Base-by-base conservation (phyloP, 345 rosid species). In the Clarkia xantiana region DNA sequence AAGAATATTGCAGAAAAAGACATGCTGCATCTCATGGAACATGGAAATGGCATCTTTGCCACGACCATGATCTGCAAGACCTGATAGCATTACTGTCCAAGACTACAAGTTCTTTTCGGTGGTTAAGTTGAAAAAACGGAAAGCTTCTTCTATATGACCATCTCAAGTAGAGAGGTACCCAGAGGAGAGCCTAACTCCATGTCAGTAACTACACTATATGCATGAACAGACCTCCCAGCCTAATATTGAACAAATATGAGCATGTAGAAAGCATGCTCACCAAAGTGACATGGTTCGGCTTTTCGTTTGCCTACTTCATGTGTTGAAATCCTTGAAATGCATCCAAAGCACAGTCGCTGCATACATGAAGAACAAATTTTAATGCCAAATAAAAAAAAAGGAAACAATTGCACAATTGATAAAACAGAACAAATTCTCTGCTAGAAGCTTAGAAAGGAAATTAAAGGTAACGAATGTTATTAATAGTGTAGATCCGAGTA, bases 91-190 rank as follows among this genome's bases (percentile, higher is more conserved):
- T 55, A 71, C 66, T 11, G 71, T 76, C 65, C 67, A 66, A 39
- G 70, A 59, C 59, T 69, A 77, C 63, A 77, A 53, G 43, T 67
- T 67, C 66, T 54, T 72, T 48, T 60, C 64, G 6, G 40, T 44
- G 67, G 71, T 59, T 9, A 45, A 64, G 53, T 47, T 55, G 54
- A 74, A 71, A 18, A 66, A 44, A 45, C 25, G 59, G 12, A 57
- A 53, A 53, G 84, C 73, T 23, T 67, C 60, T 44, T 38, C 62
- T 44, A 69, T 59, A 40, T 60, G 36, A 42, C 84, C 74, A 74
- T 71, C 64, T 71, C 66, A 55, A 77, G 61, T 40, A 67, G 67
- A 17, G 84, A 71, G 49, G 80, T 71, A 34, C 75, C 80, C 22
- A 71, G 51, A 44, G 73, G 59, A 23, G 62, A 59, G 17, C 71